Evolutionary conservation across 352 stramenopile genomes (phyloP).

Genomic region (Phytophthora tentaculata): DNA sequence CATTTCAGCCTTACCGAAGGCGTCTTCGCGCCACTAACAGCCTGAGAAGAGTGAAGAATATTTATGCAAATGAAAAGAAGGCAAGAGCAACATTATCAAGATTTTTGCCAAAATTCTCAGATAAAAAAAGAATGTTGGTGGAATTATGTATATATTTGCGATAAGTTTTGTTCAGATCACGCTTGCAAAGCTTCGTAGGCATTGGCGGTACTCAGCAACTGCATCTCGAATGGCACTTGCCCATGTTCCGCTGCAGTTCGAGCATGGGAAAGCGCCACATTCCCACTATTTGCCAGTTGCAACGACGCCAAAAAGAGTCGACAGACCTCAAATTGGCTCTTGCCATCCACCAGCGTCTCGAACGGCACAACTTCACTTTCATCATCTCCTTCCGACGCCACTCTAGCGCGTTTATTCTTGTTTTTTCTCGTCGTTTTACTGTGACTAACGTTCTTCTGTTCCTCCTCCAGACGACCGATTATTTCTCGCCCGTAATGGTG

Average conservation of each 20-base stretch:
- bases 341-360: slow-evolving; percentile 58
- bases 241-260: slow-evolving; percentile 63
- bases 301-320: slow-evolving; percentile 91
- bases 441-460: slow-evolving; percentile 32
- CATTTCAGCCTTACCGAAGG: slow-evolving; percentile 57
- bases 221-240: slow-evolving; percentile 72
- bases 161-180: slow-evolving; percentile 26
- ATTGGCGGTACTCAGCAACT: slow-evolving; percentile 64
- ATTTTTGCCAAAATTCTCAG: too few species aligned
- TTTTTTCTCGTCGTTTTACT: slow-evolving; percentile 25
- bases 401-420: slow-evolving; percentile 39
- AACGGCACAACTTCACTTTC: slow-evolving; percentile 50
- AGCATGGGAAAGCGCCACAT: slow-evolving; percentile 83
- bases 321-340: slow-evolving; percentile 82
- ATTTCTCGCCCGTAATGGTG: slow-evolving; percentile 72
- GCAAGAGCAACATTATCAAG: not conserved
- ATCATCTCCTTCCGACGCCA: slow-evolving; percentile 23
- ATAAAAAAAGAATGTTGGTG: too few species aligned
- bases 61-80: slow-evolving; percentile 7
- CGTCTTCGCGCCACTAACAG: slow-evolving; percentile 43
- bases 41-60: slow-evolving; percentile 15
- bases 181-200: slow-evolving; percentile 67
- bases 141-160: slow-evolving; percentile 28
- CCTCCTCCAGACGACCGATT: slow-evolving; percentile 51
- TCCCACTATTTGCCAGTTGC: slow-evolving; percentile 92